Conservation (phyloP, 768 basidiomycete species). For the Xerocomellus intermedius region DNA sequence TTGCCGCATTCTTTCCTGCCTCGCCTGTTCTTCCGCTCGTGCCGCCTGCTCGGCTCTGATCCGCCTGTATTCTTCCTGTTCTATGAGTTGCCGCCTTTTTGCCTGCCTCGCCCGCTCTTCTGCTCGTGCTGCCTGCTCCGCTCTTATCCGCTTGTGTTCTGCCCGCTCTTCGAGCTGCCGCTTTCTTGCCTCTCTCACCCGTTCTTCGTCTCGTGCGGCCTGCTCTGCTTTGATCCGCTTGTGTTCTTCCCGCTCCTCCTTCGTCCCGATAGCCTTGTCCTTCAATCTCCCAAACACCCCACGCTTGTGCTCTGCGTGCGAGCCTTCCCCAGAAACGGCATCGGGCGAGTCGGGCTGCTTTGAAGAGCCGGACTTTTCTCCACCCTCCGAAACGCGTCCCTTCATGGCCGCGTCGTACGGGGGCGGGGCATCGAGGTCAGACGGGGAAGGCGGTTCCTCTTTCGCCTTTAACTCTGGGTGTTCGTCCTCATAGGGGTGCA, state of each 20-base stretch:
- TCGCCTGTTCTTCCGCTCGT: conserved; percentile 20
- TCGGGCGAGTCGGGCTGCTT: background rate
- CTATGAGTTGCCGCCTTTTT: conserved; percentile 15
- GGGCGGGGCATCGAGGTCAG: conserved; percentile 21
- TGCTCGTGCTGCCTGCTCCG: too few relatives aligned
- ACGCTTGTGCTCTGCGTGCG: conserved; percentile 36
- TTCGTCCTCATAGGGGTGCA: conserved; percentile 70
- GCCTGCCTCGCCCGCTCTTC: too few relatives aligned
- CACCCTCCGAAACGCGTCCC: conserved; percentile 30
- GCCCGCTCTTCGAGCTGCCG: conserved; percentile 30
- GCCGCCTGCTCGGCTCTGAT: conserved; percentile 32
- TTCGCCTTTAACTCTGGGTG: conserved; percentile 50
- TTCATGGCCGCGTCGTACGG: conserved; percentile 27
- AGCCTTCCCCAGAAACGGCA: background rate
- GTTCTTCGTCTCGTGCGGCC: conserved; percentile 21
- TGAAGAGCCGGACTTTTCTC: background rate
- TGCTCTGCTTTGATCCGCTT: conserved; percentile 34
- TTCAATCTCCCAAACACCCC: conserved; percentile 62
- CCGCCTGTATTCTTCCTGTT: conserved; percentile 47
- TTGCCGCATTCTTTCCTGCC: conserved; percentile 19
- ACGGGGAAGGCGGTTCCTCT: conserved; percentile 13
- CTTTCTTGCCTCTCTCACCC: conserved; percentile 13
- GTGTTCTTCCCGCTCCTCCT: conserved; percentile 58
- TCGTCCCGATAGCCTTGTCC: conserved; percentile 61
- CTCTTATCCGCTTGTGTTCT: conserved; percentile 1